Evolutionary conservation across 176 grass and related monocot species (phyloP).

Genomic region (Luzula sylvatica): DNA sequence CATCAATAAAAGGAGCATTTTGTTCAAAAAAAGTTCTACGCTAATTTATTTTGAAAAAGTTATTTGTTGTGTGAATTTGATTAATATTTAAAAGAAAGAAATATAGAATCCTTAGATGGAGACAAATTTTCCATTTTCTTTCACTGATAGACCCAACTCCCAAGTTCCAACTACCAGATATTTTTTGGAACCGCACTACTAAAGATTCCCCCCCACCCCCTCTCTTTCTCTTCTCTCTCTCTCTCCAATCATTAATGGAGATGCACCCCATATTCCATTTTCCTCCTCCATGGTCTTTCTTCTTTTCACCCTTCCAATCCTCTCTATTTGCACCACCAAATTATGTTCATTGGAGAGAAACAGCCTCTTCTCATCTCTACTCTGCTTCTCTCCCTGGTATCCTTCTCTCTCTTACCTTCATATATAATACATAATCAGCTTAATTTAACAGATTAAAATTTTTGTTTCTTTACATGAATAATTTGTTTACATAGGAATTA

Average conservation of each 20-base stretch:
- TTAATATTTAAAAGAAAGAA: no score
- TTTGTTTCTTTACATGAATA: not conserved
- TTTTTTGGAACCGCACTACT: not conserved
- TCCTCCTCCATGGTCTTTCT: slow-evolving; percentile 23
- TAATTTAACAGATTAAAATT: not conserved
- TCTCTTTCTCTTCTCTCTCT: not conserved
- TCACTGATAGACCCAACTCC: no score
- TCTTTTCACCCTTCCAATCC: slow-evolving; percentile 11
- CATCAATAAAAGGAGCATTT: no score
- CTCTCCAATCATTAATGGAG: not conserved
- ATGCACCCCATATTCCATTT: slow-evolving; percentile 7
- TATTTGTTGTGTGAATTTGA: no score
- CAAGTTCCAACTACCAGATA: not conserved
- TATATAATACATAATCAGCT: not conserved
- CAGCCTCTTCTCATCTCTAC: slow-evolving; percentile 54
- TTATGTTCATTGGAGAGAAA: slow-evolving; percentile 61
- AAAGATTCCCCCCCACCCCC: not conserved
- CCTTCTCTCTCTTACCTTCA: not conserved
- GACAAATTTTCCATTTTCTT: no score
- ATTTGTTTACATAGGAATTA: slow-evolving; percentile 27
- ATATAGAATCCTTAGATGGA: no score
- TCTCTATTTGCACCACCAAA: slow-evolving; percentile 10
- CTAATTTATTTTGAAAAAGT: no score
- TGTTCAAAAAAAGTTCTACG: no score
- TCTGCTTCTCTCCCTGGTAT: slow-evolving; percentile 48